Percentiles rank a stretch among this genome's conserved stretches.
These are phyloP conservation scores for Catharanthus roseus DNA, from an alignment of 257 asterid species.

Conservation along the genomic window DNA sequence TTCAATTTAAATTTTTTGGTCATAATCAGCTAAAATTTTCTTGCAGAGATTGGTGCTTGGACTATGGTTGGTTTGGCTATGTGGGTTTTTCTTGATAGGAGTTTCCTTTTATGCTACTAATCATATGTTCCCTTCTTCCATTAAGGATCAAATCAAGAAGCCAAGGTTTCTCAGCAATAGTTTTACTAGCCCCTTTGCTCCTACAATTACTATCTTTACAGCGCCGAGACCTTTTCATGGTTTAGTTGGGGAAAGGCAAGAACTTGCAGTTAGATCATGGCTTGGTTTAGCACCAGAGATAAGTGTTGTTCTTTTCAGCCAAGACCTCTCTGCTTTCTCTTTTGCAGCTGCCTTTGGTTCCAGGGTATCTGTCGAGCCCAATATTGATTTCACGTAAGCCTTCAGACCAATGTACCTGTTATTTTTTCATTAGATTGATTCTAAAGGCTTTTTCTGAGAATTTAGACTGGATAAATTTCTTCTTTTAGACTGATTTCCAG, in stretches of 20 bases:
- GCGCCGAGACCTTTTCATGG: constrained; percentile 79
- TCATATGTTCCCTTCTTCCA: constrained; percentile 43
- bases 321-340: constrained; percentile 61
- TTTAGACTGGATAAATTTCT: background rate
- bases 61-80: constrained; percentile 68
- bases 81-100: constrained; percentile 63
- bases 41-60: constrained; percentile 61
- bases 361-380: constrained; percentile 65
- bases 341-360: constrained; percentile 54
- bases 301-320: constrained; percentile 71
- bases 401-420: constrained; percentile 4
- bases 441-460: background rate
- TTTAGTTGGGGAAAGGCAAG: constrained; percentile 55
- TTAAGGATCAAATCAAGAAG: constrained; percentile 31
- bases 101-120: constrained; percentile 62
- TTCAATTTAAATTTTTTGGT: background rate
- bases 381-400: constrained; percentile 84
- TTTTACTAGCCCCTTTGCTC: constrained; percentile 33
- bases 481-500: too few relatives aligned
- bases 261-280: constrained; percentile 84
- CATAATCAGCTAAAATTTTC: constrained; percentile 2
- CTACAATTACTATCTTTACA: constrained; percentile 61
- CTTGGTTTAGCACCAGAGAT: constrained; percentile 60
- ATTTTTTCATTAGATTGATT: background rate
- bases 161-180: constrained; percentile 23